Base-by-base conservation (phyloP, 2,329 filamentous ascomycete genomes). In the Ramularia endophylla region DNA sequence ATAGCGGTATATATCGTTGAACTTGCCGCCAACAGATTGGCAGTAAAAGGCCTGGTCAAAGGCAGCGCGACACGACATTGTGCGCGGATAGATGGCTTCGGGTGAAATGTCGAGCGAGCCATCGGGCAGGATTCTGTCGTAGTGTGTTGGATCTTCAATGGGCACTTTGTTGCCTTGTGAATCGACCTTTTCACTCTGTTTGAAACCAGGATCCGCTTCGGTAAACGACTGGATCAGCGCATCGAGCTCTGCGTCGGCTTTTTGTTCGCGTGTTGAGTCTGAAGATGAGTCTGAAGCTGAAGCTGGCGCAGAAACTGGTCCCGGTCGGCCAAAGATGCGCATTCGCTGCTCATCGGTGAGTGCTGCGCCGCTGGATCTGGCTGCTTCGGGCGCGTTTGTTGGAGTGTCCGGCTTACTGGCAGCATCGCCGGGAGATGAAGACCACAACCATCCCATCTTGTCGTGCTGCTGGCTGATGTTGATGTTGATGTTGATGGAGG, bases 11-110 rank as follows among this genome's bases (percentile, higher is more conserved):
- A 97, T 77, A 57, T 87, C 81, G 57, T 85, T 88, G 73, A 89
- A 95, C 64, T 97, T 89, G 1, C 90, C 88, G 39, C 87, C 89
- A 7, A 95, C 73, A 0, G 84, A 87, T 62, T 92, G 86, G 75
- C 92, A 98, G 72, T 90, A 87, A 76, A 90, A 95, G 45, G 90
- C 89, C 50, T 80, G 76, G 70, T 98, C 92, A 69, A 98, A 97
- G 54, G 88, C 84, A 47, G 83, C 75, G 38, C 86, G 83, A 72
- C 92, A 97, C 58, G 84, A 89, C 83, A 97, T 92, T 38, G 75
- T 79, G 30, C 80, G 81, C 0, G 87, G 87, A 47, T 92, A 85
- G 37, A 87, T 72, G 48, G 81, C 78, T 51, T 86, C 79, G 52
- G 81, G 76, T 44, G 44, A 54, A 48, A 59, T 58, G 50, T 58